These are phyloP conservation scores for Oidiodendron maius DNA, from an alignment of 495 filamentous ascomycete species.

Conservation along the genomic window DNA sequence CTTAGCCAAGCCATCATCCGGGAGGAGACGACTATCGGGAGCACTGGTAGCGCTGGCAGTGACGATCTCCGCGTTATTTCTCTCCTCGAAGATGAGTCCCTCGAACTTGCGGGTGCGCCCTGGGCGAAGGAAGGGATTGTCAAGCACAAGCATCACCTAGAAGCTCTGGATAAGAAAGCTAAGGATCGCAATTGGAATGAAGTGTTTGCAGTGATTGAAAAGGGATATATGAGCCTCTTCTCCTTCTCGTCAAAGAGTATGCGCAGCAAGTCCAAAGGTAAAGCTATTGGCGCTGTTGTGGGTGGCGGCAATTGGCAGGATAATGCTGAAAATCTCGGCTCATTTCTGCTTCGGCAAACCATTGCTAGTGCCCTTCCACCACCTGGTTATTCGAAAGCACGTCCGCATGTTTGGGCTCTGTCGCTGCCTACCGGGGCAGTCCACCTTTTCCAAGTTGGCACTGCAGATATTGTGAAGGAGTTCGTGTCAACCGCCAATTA, in stretches of 20 bases:
- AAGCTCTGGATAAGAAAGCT: conserved; percentile 80
- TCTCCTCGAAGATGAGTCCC: conserved; percentile 82
- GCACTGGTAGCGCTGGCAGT: conserved; percentile 38
- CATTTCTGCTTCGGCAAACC: conserved; percentile 85
- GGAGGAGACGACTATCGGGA: conserved; percentile 66
- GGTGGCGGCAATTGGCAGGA: conserved; percentile 97
- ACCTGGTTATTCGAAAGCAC: conserved; percentile 84
- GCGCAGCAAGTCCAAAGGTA: conserved; percentile 50
- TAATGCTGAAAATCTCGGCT: conserved; percentile 80
- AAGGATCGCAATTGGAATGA: conserved; percentile 93
- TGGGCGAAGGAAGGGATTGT: conserved; percentile 97
- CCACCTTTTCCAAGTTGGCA: conserved; percentile 96
- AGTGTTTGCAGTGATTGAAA: conserved; percentile 96
- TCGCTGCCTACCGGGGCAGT: conserved; percentile 88
- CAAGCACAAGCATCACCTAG: conserved; percentile 94
- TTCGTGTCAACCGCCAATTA: conserved; percentile 96
- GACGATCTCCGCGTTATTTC: conserved; percentile 50
- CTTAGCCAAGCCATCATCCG: conserved; percentile 95
- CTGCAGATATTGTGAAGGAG: conserved; percentile 87
- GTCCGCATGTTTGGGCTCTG: conserved; percentile 94
- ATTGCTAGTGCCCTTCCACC: conserved; percentile 86
- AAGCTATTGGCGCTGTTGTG: conserved; percentile 57
- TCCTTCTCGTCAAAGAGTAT: conserved; percentile 79
- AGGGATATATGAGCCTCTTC: conserved; percentile 92
- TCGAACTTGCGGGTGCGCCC: conserved; percentile 85